Percentiles rank a stretch among this genome's conserved stretches.
These are phyloP conservation scores for Aspergillus indologenus DNA, from an alignment of 495 filamentous ascomycete species.

Conservation along the genomic window DNA sequence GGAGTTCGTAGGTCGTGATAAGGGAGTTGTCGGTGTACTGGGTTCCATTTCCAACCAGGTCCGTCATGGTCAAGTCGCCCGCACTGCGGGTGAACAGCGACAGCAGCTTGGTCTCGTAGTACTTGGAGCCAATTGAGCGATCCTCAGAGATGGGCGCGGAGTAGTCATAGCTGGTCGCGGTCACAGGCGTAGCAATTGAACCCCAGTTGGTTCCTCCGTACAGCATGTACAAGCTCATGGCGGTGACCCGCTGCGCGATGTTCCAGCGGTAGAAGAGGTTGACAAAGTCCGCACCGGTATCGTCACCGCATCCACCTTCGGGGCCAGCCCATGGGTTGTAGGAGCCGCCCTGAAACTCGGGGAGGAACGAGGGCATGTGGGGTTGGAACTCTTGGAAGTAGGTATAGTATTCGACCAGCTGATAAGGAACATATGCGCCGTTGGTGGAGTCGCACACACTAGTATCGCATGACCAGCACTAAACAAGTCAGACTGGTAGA, in stretches of 20 bases:
- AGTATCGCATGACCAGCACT: slow-evolving; percentile 59
- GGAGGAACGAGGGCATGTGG: slow-evolving; percentile 55
- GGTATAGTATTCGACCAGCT: slow-evolving; percentile 50
- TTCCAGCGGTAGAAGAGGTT: slow-evolving; percentile 60
- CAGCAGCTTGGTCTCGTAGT: slow-evolving; percentile 58
- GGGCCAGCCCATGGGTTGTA: slow-evolving; percentile 63
- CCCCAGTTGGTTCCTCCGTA: slow-evolving; percentile 62
- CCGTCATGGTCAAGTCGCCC: slow-evolving; percentile 49
- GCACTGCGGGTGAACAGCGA: slow-evolving; percentile 54
- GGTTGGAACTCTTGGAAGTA: slow-evolving; percentile 52
- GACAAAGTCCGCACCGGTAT: slow-evolving; percentile 50
- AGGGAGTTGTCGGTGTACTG: slow-evolving; percentile 49
- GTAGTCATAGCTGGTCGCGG: slow-evolving; percentile 58
- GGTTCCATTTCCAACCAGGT: slow-evolving; percentile 56
- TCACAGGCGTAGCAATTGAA: slow-evolving; percentile 44
- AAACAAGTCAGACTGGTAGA: slow-evolving; percentile 1
- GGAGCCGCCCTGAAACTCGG: slow-evolving; percentile 62
- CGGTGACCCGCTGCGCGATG: slow-evolving; percentile 52
- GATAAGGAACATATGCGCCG: slow-evolving; percentile 52
- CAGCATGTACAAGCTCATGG: slow-evolving; percentile 57
- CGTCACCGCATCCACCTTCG: slow-evolving; percentile 47
- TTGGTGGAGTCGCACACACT: slow-evolving; percentile 55
- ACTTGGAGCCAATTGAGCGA: slow-evolving; percentile 55
- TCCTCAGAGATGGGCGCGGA: slow-evolving; percentile 58
- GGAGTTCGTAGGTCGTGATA: slow-evolving; percentile 48